phyloP scores from a whole-genome alignment of 768 basidiomycete species.

The Epithele typhae region DNA sequence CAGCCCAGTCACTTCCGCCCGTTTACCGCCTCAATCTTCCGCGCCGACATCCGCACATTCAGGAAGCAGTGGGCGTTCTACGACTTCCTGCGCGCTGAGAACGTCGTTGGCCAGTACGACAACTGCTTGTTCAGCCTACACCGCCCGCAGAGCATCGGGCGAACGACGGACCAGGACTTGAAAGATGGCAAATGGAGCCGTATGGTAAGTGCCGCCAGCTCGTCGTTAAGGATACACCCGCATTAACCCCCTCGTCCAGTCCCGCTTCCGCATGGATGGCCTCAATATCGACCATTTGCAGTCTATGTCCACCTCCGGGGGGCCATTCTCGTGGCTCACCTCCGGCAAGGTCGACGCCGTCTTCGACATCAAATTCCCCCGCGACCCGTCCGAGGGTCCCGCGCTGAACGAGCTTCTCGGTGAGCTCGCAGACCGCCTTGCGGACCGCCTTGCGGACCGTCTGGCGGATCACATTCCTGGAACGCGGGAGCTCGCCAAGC shows the following conservation, averaged over 20 bases:
- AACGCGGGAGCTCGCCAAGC: constrained; percentile 81
- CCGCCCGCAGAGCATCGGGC: constrained; percentile 91
- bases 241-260: constrained; percentile 41
- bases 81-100: constrained; percentile 87
- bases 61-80: constrained; percentile 95
- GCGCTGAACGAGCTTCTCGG: constrained; percentile 78
- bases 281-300: constrained; percentile 95
- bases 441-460: constrained; percentile 46
- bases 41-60: constrained; percentile 78
- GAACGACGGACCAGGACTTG: constrained; percentile 81
- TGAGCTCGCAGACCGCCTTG: constrained; percentile 88
- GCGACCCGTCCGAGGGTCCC: constrained; percentile 62
- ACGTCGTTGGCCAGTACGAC: constrained; percentile 95
- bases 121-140: constrained; percentile 97
- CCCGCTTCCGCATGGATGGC: constrained; percentile 94
- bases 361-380: constrained; percentile 95
- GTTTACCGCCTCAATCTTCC: constrained; percentile 89
- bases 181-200: constrained; percentile 81
- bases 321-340: constrained; percentile 96
- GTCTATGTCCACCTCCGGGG: constrained; percentile 72
- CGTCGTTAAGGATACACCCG: background rate
- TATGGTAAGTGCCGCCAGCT: constrained; percentile 55
- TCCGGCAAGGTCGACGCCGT: constrained; percentile 97
- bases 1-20: constrained; percentile 93
- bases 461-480: constrained; percentile 64